Evolutionary conservation across 2,329 filamentous ascomycete species (phyloP).

Genomic region (Coleophoma cylindrospora): DNA sequence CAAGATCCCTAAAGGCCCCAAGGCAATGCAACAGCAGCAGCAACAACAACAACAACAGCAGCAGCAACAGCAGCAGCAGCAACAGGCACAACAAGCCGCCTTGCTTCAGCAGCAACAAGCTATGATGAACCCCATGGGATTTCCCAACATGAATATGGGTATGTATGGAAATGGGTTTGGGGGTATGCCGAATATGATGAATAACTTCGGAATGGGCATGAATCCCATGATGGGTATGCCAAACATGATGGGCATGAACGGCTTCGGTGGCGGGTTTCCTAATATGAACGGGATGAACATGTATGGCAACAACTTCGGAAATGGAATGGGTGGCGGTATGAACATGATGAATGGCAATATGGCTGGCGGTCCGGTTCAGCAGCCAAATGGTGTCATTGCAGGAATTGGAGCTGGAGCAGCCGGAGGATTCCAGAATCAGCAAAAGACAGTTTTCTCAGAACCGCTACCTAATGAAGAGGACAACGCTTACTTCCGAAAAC

Average conservation of each 20-base stretch:
- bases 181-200: conserved; percentile 29
- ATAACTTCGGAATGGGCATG: conserved; percentile 29
- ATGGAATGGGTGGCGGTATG: conserved; percentile 11
- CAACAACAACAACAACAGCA: conserved; percentile 30
- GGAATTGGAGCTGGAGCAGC: conserved; percentile 26
- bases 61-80: conserved; percentile 32
- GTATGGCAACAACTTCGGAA: conserved; percentile 20
- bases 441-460: conserved; percentile 39
- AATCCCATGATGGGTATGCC: conserved; percentile 37
- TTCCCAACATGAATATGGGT: conserved; percentile 25
- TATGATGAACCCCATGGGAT: conserved; percentile 41
- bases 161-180: conserved; percentile 19
- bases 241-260: conserved; percentile 28
- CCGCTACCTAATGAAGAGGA: conserved; percentile 65
- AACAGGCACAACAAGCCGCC: conserved; percentile 30
- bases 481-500: conserved; percentile 91
- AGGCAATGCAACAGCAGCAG: conserved; percentile 51
- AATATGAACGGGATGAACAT: conserved; percentile 39
- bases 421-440: conserved; percentile 49
- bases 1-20: conserved; percentile 60
- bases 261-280: conserved; percentile 25
- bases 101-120: conserved; percentile 33
- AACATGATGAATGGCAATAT: conserved; percentile 25
- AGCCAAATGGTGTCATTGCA: conserved; percentile 16
- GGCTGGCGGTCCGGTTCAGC: conserved; percentile 15